phyloP scores from a whole-genome alignment of 2,329 filamentous ascomycete species.

The Colletotrichum theobromicola region DNA sequence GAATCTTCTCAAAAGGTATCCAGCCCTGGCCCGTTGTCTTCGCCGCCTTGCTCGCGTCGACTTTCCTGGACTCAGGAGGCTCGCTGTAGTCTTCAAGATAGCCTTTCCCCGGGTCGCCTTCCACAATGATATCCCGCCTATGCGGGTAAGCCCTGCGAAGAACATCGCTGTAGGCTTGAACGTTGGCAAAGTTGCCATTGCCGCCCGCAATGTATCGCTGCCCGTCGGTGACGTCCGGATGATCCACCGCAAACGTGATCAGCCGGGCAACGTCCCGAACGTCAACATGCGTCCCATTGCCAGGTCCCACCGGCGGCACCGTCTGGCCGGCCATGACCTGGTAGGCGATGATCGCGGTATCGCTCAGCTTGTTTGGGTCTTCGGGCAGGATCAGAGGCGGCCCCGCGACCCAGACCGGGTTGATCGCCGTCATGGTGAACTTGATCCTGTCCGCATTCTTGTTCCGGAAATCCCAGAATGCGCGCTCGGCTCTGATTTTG shows the following conservation, averaged over 20 bases:
- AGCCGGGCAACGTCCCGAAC: constrained; percentile 16
- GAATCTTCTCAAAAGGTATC: constrained; percentile 7
- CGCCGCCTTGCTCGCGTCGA: constrained; percentile 16
- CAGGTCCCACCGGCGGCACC: not conserved
- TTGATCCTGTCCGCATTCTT: constrained; percentile 28
- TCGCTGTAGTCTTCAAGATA: constrained; percentile 10
- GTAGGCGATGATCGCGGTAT: constrained; percentile 26
- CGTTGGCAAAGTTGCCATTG: not conserved
- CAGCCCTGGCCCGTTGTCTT: constrained; percentile 5
- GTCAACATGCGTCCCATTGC: constrained; percentile 13
- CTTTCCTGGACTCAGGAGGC: not conserved
- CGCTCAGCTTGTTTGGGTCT: constrained; percentile 6
- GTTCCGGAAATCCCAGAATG: constrained; percentile 32
- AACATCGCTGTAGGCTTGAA: constrained; percentile 9
- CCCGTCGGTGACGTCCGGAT: not conserved
- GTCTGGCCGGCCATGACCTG: constrained; percentile 5
- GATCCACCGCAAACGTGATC: constrained; percentile 1
- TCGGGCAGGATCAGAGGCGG: constrained; percentile 15
- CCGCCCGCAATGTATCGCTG: constrained; percentile 6
- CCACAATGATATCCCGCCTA: not conserved
- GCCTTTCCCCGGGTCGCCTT: constrained; percentile 11
- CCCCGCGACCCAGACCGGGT: constrained; percentile 17
- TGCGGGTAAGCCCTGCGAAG: constrained; percentile 2
- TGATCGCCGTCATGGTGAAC: constrained; percentile 25
- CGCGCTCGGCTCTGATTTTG: constrained; percentile 35